Evolutionary conservation across 208 protist species (phyloP).

Genomic region (Leishmania tropica): DNA sequence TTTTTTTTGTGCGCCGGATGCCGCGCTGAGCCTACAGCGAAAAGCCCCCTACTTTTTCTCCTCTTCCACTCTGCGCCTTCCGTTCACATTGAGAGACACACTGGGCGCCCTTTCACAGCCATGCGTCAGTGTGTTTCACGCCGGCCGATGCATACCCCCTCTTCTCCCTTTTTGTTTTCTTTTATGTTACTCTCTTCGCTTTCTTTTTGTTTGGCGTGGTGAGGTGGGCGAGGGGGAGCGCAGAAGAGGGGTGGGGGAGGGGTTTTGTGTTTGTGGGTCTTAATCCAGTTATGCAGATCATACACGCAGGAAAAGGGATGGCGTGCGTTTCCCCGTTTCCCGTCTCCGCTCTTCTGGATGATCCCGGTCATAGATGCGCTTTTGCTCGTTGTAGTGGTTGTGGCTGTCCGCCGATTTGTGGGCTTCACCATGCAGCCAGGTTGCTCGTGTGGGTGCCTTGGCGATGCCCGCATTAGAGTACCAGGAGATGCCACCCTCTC

Average conservation of each 20-base stretch:
- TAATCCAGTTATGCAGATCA: neutral
- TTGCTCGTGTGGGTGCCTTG: neutral
- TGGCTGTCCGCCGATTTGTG: neutral
- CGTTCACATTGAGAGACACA: neutral
- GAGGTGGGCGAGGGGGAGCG: neutral
- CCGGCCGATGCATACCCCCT: neutral
- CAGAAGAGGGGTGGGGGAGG: neutral
- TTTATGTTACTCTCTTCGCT: neutral
- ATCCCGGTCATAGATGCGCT: neutral
- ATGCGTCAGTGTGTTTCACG: neutral
- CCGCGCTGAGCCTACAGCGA: neutral
- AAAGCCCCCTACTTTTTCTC: neutral
- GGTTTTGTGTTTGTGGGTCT: neutral
- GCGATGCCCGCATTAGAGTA: neutral
- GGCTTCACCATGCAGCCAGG: neutral
- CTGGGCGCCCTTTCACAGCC: neutral
- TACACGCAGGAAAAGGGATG: neutral
- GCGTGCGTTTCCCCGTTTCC: neutral
- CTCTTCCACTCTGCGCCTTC: neutral
- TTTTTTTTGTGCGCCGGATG: constrained; percentile 1
- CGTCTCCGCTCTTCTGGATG: neutral
- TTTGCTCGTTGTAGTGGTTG: neutral
- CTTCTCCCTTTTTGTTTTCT: neutral
- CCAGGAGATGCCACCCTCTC: neutral
- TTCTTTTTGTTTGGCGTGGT: too few species aligned